A percentile compares a stretch with the other conserved stretches of the same genome.
Evolutionary conservation across 805 yeast species (phyloP).

Genomic region (Sugiyamaella marilandica): DNA sequence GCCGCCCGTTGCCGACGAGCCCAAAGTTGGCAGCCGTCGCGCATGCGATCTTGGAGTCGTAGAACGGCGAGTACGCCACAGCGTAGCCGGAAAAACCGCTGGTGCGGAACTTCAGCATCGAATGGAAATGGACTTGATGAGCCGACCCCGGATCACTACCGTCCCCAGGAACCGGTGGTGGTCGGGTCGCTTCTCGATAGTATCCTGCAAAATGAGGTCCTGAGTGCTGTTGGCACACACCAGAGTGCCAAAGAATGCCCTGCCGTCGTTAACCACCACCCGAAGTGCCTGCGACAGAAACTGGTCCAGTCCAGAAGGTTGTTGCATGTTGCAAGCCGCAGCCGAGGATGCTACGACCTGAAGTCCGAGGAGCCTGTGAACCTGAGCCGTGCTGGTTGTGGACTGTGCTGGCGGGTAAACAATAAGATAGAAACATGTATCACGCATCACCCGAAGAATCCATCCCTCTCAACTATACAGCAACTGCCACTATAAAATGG

Average conservation of each 20-base stretch:
- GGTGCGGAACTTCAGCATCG: constrained; percentile 72
- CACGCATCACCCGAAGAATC: too few relatives aligned
- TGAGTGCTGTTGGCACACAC: constrained; percentile 27
- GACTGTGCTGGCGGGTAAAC: too few relatives aligned
- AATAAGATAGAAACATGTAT: too few relatives aligned
- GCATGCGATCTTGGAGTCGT: constrained; percentile 83
- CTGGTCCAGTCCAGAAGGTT: constrained; percentile 11
- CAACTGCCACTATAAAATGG: too few relatives aligned
- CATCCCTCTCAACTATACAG: too few relatives aligned
- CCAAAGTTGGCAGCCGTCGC: constrained; percentile 93
- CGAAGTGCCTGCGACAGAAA: constrained; percentile 23
- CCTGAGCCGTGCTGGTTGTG: too few relatives aligned
- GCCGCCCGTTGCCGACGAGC: constrained; percentile 86
- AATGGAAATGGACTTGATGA: constrained; percentile 22
- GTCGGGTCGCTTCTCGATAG: constrained; percentile 30
- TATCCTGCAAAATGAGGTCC: constrained; percentile 32
- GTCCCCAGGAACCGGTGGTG: constrained; percentile 31
- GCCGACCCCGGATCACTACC: constrained; percentile 32
- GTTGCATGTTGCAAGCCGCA: neutral
- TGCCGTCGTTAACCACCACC: constrained; percentile 29
- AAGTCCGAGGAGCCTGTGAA: neutral
- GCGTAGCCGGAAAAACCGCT: constrained; percentile 82
- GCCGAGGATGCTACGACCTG: neutral
- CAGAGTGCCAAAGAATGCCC: constrained; percentile 32
- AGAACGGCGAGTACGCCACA: constrained; percentile 85